phyloP scores from a whole-genome alignment of 148 eudicot species.

The Diospyros lotus region DNA sequence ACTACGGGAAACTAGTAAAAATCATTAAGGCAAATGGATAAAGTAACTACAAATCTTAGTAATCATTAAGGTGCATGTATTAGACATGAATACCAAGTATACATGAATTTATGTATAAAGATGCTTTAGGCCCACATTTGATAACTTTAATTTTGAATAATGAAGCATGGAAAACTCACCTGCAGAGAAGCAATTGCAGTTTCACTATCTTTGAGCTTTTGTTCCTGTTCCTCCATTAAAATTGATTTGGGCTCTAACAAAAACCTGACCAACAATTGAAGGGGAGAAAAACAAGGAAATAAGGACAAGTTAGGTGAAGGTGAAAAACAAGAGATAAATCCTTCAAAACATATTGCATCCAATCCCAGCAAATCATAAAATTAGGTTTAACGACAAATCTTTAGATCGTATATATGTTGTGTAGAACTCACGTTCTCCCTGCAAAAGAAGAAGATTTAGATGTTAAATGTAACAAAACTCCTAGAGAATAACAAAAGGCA shows the following conservation, averaged over 20 bases:
- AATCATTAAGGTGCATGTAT: too few species aligned
- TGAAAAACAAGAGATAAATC: conserved; percentile 11
- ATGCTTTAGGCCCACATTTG: neutral
- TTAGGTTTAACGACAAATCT: conserved; percentile 9
- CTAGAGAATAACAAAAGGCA: neutral
- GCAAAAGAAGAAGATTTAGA: conserved; percentile 39
- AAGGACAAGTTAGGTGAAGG: neutral
- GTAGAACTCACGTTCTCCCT: conserved; percentile 85
- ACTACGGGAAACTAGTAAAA: too few species aligned
- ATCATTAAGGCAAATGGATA: too few species aligned
- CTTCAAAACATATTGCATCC: conserved; percentile 1
- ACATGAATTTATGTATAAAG: neutral
- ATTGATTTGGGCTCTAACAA: conserved; percentile 82
- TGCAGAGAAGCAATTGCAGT: conserved; percentile 75
- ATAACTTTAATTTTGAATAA: neutral
- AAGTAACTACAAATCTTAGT: too few species aligned
- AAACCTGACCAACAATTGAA: conserved; percentile 46
- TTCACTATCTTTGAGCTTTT: conserved; percentile 82
- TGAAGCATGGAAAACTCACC: conserved; percentile 30
- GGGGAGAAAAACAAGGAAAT: conserved; percentile 2
- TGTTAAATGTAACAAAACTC: neutral
- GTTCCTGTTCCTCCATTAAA: conserved; percentile 79
- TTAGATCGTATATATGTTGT: conserved; percentile 7
- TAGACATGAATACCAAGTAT: too few species aligned
- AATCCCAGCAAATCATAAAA: conserved; percentile 9